Base-by-base conservation (phyloP, 208 protist species). In the Trichomonas vaginalis region DNA sequence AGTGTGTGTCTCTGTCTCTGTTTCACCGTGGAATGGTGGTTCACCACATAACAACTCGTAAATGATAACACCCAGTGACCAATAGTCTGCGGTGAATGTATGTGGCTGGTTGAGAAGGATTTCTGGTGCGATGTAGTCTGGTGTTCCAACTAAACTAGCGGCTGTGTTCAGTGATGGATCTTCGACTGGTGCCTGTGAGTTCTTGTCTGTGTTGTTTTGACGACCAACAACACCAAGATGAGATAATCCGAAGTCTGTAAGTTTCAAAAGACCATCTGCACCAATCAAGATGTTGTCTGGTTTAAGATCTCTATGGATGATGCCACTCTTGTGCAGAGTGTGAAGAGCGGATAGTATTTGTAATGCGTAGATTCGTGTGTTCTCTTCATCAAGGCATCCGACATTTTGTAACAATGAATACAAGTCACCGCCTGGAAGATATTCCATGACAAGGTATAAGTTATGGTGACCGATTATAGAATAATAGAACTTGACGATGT, bases 91-190 rank as follows among this genome's bases (percentile, higher is more conserved):
- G 23, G 45, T 45, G 45, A 92, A 92, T 12, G n/a, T 56, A 51
- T 92, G 86, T 39, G 40, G 86, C 45, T 40, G 42, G 37, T 92
- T 92, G 0, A 92, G 6, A 0, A 92, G 21, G 0, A 92, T 92
- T 51, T 92, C 86, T 48, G 86, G 86, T 17, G 86, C 86, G 27
- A 92, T 92, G 39, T 92, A 92, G 37, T 92, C 86, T 8, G 86
- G 86, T 56, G 86, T 92, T 35, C 86, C 86, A 51, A 92, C 86
- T 21, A 45, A 21, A 51, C 40, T 48, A 35, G 42, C 35, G 1
- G 45, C 17, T 56, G 12, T 23, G 4, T 12, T 35, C 15, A 92
- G 37, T 35, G 32, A 0, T n/a, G 35, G 14, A 88, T 88, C 82
- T 48, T 88, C 37, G 48, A 40, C 35, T 37, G 27, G 27, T 83